Conservation (phyloP, 2,329 filamentous ascomycete species). For the Cladosporium sp. region DNA sequence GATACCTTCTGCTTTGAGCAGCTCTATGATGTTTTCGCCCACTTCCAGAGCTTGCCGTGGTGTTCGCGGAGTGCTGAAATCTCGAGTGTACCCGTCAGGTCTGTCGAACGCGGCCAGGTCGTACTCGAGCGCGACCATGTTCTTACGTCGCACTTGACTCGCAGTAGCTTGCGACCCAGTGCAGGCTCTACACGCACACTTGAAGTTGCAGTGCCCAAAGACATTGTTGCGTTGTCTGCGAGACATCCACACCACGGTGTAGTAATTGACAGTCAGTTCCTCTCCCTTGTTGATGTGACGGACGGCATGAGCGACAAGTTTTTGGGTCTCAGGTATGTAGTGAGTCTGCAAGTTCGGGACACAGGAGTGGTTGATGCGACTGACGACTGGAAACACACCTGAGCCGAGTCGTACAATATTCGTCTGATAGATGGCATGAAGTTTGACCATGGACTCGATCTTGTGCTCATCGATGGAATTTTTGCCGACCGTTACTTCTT, state of each 20-base stretch:
- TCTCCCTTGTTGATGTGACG: slow-evolving; percentile 33
- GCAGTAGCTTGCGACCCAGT: slow-evolving; percentile 19
- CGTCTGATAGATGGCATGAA: slow-evolving; percentile 24
- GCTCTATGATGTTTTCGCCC: slow-evolving; percentile 22
- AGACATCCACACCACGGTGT: slow-evolving; percentile 18
- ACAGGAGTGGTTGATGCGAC: slow-evolving; percentile 33
- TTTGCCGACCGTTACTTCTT: not conserved
- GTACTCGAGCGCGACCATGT: slow-evolving; percentile 5
- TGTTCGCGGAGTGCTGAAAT: not conserved
- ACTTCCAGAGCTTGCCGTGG: not conserved
- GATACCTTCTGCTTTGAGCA: slow-evolving; percentile 25
- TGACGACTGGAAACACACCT: slow-evolving; percentile 21
- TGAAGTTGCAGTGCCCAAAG: slow-evolving; percentile 32
- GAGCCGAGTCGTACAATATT: slow-evolving; percentile 20
- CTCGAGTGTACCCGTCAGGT: not conserved
- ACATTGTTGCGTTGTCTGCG: slow-evolving; percentile 22
- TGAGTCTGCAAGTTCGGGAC: slow-evolving; percentile 28
- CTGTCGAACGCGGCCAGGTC: not conserved
- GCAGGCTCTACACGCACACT: slow-evolving; percentile 32
- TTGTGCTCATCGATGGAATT: not conserved
- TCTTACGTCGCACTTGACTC: slow-evolving; percentile 17
- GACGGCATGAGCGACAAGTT: slow-evolving; percentile 30
- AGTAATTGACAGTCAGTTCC: slow-evolving; percentile 30
- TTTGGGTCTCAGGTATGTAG: slow-evolving; percentile 23
- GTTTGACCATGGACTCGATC: slow-evolving; percentile 3